Evolutionary conservation across 352 stramenopile genomes (phyloP), one percentile per base, ranked within the genome.

Genomic region (Globisporangium lucens): DNA sequence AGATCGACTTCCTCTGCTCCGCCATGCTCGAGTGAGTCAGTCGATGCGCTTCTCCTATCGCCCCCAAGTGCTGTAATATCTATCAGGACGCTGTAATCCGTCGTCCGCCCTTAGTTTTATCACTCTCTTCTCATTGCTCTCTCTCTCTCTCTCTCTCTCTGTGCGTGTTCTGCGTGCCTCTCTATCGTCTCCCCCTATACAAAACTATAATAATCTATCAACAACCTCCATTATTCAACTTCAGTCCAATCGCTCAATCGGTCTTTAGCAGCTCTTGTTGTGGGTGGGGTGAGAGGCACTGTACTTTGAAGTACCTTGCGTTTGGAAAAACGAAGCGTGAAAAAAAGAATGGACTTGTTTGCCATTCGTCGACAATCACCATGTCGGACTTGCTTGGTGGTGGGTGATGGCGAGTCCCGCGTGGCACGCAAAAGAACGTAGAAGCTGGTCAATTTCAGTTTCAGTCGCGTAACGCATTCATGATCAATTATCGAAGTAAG

Each of bases 1-100:
- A 95, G 69, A 89, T 95, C 65, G 87, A 92, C 74, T 95, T 95
- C 67, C 64, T 95, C 60, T 94, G 86, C 73, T 88, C 85, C 12
- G 87, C 83, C 51, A 90, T 95, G 63, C 75, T 95, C 47, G 83
- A 93, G 71, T 93, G 74, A 78, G n/a, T 2, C 5, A 17, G 53
- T n/a, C 17, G 30, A 2, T 8, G 35, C 35, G 36, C 9, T 15
- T 9, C 36, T 9, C 10, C 5, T 24, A 24, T 24, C 24, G 24
- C 36, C 9, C 9, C 36, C 0, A 15, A 53, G 1, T 15, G 27
- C 47, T 15, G 29, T 52, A 46, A 10, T 66, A 66, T 65, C 60
- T 65, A 58, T 56, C 51, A 60, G 38, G 46, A 60, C 33, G 12
- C 38, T 46, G 38, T 46, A 46, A 15, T 15, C 36, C 15, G 38